These are phyloP conservation scores for Cucumis sativus DNA, from an alignment of 306 rosid genomes.

Conservation along the genomic window DNA sequence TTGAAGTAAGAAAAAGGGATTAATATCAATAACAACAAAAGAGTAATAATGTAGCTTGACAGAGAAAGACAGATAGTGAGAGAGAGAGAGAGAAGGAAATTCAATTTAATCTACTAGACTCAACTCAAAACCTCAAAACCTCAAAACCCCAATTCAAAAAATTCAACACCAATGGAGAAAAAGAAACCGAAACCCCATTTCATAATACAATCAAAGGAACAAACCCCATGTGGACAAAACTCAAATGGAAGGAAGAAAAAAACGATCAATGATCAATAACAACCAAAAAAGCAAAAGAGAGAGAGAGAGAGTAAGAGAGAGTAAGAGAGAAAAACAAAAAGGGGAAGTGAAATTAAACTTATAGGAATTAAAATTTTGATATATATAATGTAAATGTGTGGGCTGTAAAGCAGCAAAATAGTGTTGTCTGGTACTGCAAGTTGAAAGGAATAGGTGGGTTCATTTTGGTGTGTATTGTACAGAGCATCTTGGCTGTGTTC, in stretches of 20 bases:
- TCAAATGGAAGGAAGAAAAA: neutral
- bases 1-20: neutral
- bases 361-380: neutral
- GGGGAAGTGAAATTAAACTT: neutral
- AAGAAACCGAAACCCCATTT: neutral
- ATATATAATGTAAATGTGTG: slow-evolving; percentile 34
- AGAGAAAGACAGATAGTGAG: neutral
- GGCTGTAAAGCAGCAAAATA: slow-evolving; percentile 81
- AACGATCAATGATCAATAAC: neutral
- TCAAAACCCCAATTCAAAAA: neutral
- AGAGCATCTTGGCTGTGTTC: slow-evolving; percentile 44
- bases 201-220: neutral
- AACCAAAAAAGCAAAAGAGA: neutral
- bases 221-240: neutral
- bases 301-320: neutral
- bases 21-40: neutral
- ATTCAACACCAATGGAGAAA: neutral
- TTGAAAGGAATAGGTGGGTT: slow-evolving; percentile 30
- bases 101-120: slow-evolving; percentile 5
- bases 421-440: slow-evolving; percentile 68
- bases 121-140: slow-evolving; percentile 29
- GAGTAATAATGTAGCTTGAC: neutral
- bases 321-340: neutral
- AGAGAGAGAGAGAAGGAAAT: neutral
- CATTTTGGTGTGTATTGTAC: slow-evolving; percentile 34